These are phyloP conservation scores for Epichloe amarillans DNA, from an alignment of 2,329 filamentous ascomycete species.

Conservation along the genomic window DNA sequence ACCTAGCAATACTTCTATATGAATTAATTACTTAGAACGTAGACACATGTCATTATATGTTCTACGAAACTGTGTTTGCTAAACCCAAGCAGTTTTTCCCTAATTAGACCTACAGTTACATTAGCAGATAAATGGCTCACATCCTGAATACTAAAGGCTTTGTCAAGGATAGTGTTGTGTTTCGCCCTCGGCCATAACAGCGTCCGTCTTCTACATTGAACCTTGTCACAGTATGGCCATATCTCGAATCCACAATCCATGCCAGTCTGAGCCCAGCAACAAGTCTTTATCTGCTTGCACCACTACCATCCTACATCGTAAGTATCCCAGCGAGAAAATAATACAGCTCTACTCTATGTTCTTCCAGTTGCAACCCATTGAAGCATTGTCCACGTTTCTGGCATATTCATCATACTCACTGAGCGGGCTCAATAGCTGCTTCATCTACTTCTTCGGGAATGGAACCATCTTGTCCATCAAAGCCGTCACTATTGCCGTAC, in stretches of 20 bases:
- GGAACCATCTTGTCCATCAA: conserved; percentile 34
- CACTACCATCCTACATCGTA: neutral
- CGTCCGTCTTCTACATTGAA: neutral
- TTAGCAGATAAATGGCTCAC: neutral
- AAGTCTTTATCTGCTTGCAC: neutral
- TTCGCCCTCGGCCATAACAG: neutral
- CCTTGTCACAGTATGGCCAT: neutral
- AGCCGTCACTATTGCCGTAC: conserved; percentile 29
- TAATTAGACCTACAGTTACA: conserved; percentile 4
- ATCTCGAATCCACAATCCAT: neutral
- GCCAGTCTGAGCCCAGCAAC: neutral
- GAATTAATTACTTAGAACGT: no score
- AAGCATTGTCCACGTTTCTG: conserved; percentile 1
- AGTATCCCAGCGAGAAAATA: neutral
- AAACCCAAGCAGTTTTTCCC: neutral
- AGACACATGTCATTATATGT: no score
- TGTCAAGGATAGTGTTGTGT: neutral
- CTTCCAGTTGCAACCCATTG: neutral
- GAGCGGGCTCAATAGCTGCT: conserved; percentile 13
- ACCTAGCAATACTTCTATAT: no score
- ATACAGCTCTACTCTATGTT: conserved; percentile 4
- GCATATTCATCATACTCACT: conserved; percentile 2
- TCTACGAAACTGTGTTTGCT: neutral
- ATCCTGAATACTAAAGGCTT: neutral
- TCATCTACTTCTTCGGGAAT: conserved; percentile 41